Percentiles rank a stretch among this genome's conserved stretches.
Evolutionary conservation across 768 basidiomycete species (phyloP).

Genomic region (Russula vinacea): DNA sequence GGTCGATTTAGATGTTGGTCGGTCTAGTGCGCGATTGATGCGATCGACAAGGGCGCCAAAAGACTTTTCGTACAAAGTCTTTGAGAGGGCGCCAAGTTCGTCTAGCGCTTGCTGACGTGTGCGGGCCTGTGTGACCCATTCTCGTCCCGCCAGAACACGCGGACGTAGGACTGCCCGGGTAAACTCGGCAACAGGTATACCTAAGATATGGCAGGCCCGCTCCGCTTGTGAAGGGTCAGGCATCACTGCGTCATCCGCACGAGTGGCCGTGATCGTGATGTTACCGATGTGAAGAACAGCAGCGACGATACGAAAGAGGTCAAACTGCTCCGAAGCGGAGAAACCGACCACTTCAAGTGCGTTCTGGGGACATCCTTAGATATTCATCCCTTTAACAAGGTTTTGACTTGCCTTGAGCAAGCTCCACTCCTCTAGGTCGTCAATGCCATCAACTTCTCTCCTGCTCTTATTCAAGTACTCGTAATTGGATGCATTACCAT

Average conservation of each 20-base stretch:
- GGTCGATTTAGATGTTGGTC: conserved; percentile 85
- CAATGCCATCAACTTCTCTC: conserved; percentile 90
- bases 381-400: not conserved
- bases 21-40: conserved; percentile 90
- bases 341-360: conserved; percentile 92
- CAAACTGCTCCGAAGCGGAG: conserved; percentile 74
- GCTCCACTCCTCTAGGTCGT: conserved; percentile 88
- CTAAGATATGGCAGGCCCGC: conserved; percentile 86
- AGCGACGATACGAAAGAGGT: conserved; percentile 91
- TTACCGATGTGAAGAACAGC: conserved; percentile 96
- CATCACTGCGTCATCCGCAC: conserved; percentile 77
- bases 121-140: conserved; percentile 94
- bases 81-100: conserved; percentile 87
- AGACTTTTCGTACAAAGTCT: conserved; percentile 95
- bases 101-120: conserved; percentile 90
- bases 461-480: conserved; percentile 89
- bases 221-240: conserved; percentile 81
- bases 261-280: conserved; percentile 73
- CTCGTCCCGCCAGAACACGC: conserved; percentile 87
- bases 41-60: conserved; percentile 92
- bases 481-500: conserved; percentile 73
- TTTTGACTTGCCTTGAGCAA: conserved; percentile 59
- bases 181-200: conserved; percentile 84
- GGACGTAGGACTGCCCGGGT: conserved; percentile 85
- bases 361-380: conserved; percentile 42